Base-by-base conservation (phyloP, 169 alveolate species). In the Blepharisma undulans region DNA sequence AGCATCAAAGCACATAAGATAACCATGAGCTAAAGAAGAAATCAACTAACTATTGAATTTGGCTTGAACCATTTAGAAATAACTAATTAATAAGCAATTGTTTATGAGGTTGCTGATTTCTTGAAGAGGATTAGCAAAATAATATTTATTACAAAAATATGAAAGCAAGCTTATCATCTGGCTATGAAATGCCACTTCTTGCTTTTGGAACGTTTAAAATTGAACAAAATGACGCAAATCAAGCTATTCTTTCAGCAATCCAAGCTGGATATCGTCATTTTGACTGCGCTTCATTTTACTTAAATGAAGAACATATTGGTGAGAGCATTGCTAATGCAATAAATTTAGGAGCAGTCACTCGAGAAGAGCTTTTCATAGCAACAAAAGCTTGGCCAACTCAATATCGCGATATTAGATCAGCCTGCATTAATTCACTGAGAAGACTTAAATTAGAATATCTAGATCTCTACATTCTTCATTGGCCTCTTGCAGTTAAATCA, bases 281-380 rank as follows among this genome's bases (percentile, higher is more conserved):
- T 22, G 97, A 94, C 66, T 89, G 94, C 0, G 97, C 97, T 72
- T 78, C 78, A 33, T 76, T 91, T 30, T 94, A 94, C 78, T 36
- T 85, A 25, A 94, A 94, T 71, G 96, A 94, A 88, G 95, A 92
- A 33, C 84, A 91, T 48, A 88, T 94, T 1, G 97, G 97, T 8
- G 94, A 90, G 72, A 93, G 92, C 5, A 7, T 94, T 5, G 27
- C 87, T 36, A 72, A 30, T 79, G 91, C 81, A 18, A 18, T 93
- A 33, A 89, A 91, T 48, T 90, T 84, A 14, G 95, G 94, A 7
- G 79, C 76, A 71, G 85, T 91, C 14, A 87, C 94, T 84, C 93
- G 98, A 93, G 96, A 94, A 88, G 98, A 95, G 21, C 66, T 95
- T 16, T 95, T 91, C 86, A 84, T 95, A 32, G 88, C 94, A 61